phyloP scores from a whole-genome alignment of 148 eudicot species.

The Fallopia convolvulus region DNA sequence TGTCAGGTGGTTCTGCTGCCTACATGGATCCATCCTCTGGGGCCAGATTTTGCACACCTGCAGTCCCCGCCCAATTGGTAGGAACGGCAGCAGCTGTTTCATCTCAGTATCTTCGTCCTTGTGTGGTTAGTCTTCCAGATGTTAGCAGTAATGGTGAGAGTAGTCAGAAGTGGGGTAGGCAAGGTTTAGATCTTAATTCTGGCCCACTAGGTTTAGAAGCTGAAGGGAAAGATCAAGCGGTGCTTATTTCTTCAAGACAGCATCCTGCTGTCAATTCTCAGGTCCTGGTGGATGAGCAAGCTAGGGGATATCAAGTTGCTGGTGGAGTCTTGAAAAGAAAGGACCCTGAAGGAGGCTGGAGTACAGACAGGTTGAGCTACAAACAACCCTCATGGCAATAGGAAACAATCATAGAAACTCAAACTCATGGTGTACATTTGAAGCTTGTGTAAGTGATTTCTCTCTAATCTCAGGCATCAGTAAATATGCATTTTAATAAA shows the following conservation, averaged over 20 bases:
- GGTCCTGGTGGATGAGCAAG: conserved; percentile 51
- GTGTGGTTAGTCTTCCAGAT: conserved; percentile 46
- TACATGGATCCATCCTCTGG: conserved; percentile 49
- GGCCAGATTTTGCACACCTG: conserved; percentile 47
- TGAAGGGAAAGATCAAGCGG: conserved; percentile 53
- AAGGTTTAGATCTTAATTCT: conserved; percentile 71
- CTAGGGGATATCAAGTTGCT: conserved; percentile 43
- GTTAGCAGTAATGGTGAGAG: conserved; percentile 37
- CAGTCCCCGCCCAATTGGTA: conserved; percentile 49
- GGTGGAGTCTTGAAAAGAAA: conserved; percentile 64
- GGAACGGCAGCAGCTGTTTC: conserved; percentile 49
- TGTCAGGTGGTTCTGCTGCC: conserved; percentile 45
- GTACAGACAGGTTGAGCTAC: conserved; percentile 45
- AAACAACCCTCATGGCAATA: conserved; percentile 70
- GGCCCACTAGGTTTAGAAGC: conserved; percentile 53
- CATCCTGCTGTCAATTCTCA: conserved; percentile 38
- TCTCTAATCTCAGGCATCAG: neutral
- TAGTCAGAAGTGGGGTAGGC: conserved; percentile 53
- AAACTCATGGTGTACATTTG: neutral
- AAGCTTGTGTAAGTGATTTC: conserved; percentile 9
- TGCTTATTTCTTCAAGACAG: conserved; percentile 38
- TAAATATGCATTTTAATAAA: neutral
- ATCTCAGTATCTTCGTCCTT: conserved; percentile 58
- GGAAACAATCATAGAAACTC: neutral
- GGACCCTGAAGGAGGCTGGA: conserved; percentile 82